Conservation (phyloP, 208 protist genomes). For the Leishmania major region DNA sequence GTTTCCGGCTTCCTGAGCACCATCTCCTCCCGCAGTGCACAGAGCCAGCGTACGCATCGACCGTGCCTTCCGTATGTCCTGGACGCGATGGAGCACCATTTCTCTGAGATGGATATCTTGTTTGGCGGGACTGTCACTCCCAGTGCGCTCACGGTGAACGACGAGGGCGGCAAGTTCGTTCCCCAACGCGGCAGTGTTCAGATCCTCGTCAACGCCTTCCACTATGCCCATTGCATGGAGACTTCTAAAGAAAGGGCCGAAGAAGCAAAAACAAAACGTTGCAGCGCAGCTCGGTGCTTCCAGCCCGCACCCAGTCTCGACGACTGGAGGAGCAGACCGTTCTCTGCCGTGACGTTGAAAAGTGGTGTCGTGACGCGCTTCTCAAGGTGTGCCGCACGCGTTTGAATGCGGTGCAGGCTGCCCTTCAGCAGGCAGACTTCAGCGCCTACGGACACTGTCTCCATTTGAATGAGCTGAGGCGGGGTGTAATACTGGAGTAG, state of each 20-base stretch:
- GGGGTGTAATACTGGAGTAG: conserved; percentile 55
- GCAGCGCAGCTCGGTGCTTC: conserved; percentile 17
- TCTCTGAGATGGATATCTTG: conserved; percentile 58
- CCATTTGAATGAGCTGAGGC: conserved; percentile 83
- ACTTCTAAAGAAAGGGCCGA: conserved; percentile 16
- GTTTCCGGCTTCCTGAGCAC: conserved; percentile 81
- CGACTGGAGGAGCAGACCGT: conserved; percentile 21
- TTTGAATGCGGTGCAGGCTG: conserved; percentile 18
- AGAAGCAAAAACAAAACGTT: conserved; percentile 9
- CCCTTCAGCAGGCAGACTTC: conserved; percentile 51
- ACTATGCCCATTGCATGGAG: conserved; percentile 35
- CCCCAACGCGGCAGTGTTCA: conserved; percentile 63
- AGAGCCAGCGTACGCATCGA: conserved; percentile 44
- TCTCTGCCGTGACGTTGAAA: conserved; percentile 55
- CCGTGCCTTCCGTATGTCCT: conserved; percentile 78
- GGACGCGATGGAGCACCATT: conserved; percentile 40
- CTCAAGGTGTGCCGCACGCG: conserved; percentile 51
- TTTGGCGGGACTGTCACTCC: conserved; percentile 64
- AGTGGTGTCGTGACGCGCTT: conserved; percentile 65
- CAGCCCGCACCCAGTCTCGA: conserved; percentile 15
- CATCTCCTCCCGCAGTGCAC: conserved; percentile 50
- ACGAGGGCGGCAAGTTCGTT: conserved; percentile 63
- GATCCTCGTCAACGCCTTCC: conserved; percentile 60
- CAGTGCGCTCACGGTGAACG: conserved; percentile 70
- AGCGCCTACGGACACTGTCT: conserved; percentile 58